Evolutionary conservation across 192 early-diverging fungal species (phyloP).

Genomic region (Anaeromyces robustus): DNA sequence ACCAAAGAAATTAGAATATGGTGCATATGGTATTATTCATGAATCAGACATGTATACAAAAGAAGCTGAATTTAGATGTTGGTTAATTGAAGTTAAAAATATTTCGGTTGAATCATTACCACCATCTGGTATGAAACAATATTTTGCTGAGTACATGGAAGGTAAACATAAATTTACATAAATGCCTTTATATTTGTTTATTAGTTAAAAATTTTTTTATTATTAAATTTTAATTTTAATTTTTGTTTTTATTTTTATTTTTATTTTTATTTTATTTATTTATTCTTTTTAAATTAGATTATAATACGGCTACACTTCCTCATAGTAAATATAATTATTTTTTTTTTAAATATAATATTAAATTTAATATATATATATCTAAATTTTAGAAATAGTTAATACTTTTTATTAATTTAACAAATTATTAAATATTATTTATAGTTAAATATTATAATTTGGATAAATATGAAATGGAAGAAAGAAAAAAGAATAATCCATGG

Average conservation of each 20-base stretch:
- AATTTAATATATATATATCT: neutral
- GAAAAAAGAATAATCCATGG: constrained; percentile 2
- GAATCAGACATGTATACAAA: constrained; percentile 13
- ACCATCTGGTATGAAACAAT: constrained; percentile 8
- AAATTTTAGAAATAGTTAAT: constrained; percentile 1
- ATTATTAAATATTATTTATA: constrained; percentile 6
- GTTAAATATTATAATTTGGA: constrained; percentile 6
- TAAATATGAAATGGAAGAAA: neutral
- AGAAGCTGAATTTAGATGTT: constrained; percentile 25
- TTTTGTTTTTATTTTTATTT: too few species aligned
- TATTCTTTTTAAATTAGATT: too few species aligned
- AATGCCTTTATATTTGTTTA: constrained; percentile 6
- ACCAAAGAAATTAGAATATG: neutral
- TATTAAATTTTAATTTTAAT: too few species aligned
- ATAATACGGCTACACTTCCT: too few species aligned
- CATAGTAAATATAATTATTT: constrained; percentile 19
- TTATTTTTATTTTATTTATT: too few species aligned
- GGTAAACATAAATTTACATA: neutral
- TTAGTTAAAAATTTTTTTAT: too few species aligned
- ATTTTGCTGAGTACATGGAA: constrained; percentile 19
- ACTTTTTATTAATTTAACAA: too few species aligned
- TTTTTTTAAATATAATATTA: constrained; percentile 5
- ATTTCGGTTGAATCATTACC: constrained; percentile 15
- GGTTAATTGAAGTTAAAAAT: constrained; percentile 30
- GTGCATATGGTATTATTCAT: neutral